Conservation (phyloP, 2,329 filamentous ascomycete genomes). For the Curvularia spicifera region DNA sequence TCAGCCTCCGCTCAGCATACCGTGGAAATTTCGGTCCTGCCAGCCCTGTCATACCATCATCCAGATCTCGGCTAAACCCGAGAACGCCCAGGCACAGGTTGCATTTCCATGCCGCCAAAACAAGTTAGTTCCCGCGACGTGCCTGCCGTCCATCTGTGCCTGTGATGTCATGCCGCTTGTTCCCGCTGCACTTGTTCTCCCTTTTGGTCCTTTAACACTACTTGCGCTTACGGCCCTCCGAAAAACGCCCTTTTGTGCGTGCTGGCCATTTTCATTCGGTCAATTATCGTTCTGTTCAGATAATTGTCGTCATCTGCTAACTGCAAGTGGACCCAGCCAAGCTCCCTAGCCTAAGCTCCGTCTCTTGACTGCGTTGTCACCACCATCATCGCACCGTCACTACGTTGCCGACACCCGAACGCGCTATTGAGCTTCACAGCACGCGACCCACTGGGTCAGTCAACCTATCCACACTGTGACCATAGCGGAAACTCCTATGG, state of each 20-base stretch:
- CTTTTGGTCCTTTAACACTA: conserved; percentile 3
- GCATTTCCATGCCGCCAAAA: background rate
- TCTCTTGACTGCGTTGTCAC: conserved; percentile 3
- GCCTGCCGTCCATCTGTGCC: background rate
- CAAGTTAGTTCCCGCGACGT: conserved; percentile 5
- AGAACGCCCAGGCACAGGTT: conserved; percentile 11
- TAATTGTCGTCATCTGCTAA: conserved; percentile 11
- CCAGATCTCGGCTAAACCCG: conserved; percentile 3
- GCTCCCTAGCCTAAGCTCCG: conserved; percentile 1
- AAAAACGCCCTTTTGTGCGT: conserved; percentile 2
- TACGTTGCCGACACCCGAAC: background rate
- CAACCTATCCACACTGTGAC: conserved; percentile 4
- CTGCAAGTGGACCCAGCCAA: conserved; percentile 6
- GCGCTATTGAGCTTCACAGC: conserved; percentile 1
- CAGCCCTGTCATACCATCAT: conserved; percentile 2
- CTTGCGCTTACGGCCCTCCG: background rate
- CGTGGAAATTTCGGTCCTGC: background rate
- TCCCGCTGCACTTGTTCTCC: conserved; percentile 7
- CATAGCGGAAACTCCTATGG: conserved; percentile 29
- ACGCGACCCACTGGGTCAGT: background rate
- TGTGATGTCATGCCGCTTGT: conserved; percentile 17
- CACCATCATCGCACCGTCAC: conserved; percentile 12
- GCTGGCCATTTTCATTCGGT: conserved; percentile 1
- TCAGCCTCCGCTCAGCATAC: background rate
- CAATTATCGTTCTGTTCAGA: background rate